Conservation (phyloP, 306 rosid genomes). For the Albizia julibrissin region DNA sequence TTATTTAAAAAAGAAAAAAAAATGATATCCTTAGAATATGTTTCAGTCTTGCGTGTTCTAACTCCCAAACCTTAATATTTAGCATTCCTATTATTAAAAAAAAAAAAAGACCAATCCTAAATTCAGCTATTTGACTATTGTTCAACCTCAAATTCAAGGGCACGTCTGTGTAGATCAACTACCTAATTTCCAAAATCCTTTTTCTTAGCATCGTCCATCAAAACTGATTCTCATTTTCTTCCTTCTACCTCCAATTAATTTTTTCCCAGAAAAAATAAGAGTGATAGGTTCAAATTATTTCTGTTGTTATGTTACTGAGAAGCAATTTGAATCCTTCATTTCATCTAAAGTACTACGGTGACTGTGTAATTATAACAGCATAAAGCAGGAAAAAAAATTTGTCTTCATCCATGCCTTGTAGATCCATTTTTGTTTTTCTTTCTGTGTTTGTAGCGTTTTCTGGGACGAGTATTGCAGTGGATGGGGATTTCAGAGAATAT, state of each 20-base stretch:
- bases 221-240: background rate
- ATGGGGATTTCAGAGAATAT: slow-evolving; percentile 33
- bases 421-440: slow-evolving; percentile 21
- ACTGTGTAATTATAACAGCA: background rate
- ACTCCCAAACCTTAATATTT: slow-evolving; percentile 8
- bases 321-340: background rate
- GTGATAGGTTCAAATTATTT: background rate
- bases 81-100: slow-evolving; percentile 26
- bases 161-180: background rate
- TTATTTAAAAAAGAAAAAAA: background rate
- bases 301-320: background rate
- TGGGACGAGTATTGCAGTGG: slow-evolving; percentile 4
- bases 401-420: background rate
- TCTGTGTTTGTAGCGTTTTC: slow-evolving; percentile 10
- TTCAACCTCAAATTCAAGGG: slow-evolving; percentile 20
- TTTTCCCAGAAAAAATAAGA: slow-evolving; percentile 1
- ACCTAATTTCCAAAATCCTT: background rate
- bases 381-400: background rate
- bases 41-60: background rate
- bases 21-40: background rate
- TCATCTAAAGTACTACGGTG: background rate
- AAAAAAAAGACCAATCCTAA: background rate
- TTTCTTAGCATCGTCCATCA: background rate
- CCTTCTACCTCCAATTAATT: background rate
- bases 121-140: slow-evolving; percentile 35